Percentiles rank a stretch among this genome's conserved stretches.
phyloP scores from a whole-genome alignment of 495 filamentous ascomycete genomes.

The Neurospora sublineolata region DNA sequence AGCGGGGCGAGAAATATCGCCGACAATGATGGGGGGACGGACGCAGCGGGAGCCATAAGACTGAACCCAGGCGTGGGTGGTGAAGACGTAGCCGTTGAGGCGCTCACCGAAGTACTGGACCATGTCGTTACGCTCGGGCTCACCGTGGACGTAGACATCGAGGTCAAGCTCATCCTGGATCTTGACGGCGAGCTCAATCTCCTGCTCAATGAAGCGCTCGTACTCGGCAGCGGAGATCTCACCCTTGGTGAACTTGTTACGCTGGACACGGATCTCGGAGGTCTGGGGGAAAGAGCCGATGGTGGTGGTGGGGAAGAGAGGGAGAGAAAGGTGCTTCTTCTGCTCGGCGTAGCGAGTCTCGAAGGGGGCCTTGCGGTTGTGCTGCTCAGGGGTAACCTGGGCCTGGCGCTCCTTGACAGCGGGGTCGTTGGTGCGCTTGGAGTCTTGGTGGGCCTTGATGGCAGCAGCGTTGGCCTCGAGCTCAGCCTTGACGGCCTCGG shows the following conservation, averaged over 20 bases:
- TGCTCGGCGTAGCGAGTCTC: conserved; percentile 70
- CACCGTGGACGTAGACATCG: conserved; percentile 90
- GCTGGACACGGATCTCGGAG: conserved; percentile 88
- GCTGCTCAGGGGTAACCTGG: conserved; percentile 68
- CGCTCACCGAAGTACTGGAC: conserved; percentile 99
- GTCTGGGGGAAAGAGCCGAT: conserved; percentile 99
- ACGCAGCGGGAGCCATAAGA: conserved; percentile 96
- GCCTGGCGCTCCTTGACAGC: conserved; percentile 89
- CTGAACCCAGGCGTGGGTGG: conserved; percentile 97
- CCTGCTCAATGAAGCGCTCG: conserved; percentile 96
- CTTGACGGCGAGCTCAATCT: conserved; percentile 84
- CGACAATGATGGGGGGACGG: conserved; percentile 93
- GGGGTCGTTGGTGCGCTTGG: conserved; percentile 90
- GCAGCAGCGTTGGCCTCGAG: conserved; percentile 93
- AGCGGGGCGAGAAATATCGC: conserved; percentile 88
- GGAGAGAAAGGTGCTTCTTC: conserved; percentile 77
- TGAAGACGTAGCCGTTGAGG: conserved; percentile 94
- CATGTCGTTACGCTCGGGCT: conserved; percentile 99
- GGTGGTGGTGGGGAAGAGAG: conserved; percentile 96
- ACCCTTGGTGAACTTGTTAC: conserved; percentile 96
- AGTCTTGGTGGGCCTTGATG: conserved; percentile 75
- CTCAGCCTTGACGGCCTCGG: conserved; percentile 69
- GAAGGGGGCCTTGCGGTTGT: conserved; percentile 88
- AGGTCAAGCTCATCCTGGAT: conserved; percentile 96
- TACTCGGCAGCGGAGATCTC: conserved; percentile 88